Conservation (phyloP, 768 basidiomycete species). For the Hygrophorus pudorinus region DNA sequence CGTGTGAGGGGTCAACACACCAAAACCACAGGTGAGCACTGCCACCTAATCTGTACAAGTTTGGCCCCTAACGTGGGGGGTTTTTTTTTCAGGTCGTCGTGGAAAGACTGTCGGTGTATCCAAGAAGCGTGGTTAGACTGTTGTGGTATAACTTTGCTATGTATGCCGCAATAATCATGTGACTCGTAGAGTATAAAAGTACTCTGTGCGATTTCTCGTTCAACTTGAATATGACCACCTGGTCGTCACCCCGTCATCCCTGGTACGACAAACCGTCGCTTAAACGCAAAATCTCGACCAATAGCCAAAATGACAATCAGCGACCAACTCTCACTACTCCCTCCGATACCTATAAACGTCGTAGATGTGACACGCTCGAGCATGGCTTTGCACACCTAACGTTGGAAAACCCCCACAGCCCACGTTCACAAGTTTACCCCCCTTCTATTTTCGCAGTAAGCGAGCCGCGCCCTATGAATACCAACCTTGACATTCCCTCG, state of each 20-base stretch:
- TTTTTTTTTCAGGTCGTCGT: conserved; percentile 56
- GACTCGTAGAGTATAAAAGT: no score
- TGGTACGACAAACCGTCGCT: conserved; percentile 29
- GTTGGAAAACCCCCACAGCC: conserved; percentile 12
- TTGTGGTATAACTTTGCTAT: no score
- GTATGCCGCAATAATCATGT: no score
- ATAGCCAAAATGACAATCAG: conserved; percentile 11
- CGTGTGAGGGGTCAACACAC: conserved; percentile 99
- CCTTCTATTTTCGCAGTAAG: neutral
- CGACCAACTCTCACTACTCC: conserved; percentile 6
- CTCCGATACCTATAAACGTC: conserved; percentile 8
- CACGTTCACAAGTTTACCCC: conserved; percentile 3
- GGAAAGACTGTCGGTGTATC: conserved; percentile 96
- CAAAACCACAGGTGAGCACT: conserved; percentile 82
- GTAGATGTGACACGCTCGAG: conserved; percentile 38
- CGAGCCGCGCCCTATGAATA: neutral
- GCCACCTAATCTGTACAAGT: no score
- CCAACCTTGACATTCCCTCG: no score
- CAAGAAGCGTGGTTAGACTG: conserved; percentile 71
- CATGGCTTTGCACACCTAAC: conserved; percentile 46
- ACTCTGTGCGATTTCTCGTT: no score
- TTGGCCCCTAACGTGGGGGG: neutral
- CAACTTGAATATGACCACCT: conserved; percentile 6
- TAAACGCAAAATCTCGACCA: conserved; percentile 31
- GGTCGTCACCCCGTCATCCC: conserved; percentile 26